These are phyloP conservation scores for Pestalotiopsis sp. DNA, from an alignment of 2,329 filamentous ascomycete genomes.

Conservation along the genomic window DNA sequence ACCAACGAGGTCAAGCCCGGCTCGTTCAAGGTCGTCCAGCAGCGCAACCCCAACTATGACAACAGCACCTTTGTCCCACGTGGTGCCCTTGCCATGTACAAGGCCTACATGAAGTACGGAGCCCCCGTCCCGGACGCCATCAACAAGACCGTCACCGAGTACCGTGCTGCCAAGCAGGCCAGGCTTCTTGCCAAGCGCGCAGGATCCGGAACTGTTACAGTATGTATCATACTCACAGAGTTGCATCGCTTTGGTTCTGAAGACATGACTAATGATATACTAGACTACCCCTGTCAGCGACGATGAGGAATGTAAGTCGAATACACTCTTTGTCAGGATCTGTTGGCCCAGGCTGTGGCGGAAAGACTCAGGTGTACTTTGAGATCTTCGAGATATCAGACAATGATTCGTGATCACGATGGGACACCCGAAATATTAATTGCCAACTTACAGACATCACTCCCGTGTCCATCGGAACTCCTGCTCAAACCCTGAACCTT, in stretches of 20 bases:
- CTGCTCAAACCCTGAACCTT: conserved; percentile 26
- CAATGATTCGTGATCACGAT: neutral
- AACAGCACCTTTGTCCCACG: conserved; percentile 17
- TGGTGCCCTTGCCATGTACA: conserved; percentile 28
- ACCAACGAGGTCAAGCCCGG: conserved; percentile 23
- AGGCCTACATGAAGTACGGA: conserved; percentile 33
- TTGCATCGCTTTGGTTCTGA: conserved; percentile 12
- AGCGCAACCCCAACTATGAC: conserved; percentile 28
- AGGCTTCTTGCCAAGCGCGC: conserved; percentile 18
- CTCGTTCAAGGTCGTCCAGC: conserved; percentile 28
- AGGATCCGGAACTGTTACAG: conserved; percentile 16
- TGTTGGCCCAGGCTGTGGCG: no score
- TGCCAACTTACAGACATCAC: neutral
- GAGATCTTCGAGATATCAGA: neutral
- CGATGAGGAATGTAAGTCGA: neutral
- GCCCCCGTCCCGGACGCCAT: conserved; percentile 26
- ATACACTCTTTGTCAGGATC: no score
- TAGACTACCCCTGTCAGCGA: neutral
- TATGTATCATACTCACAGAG: conserved; percentile 17
- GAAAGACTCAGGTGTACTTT: neutral
- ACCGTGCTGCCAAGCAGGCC: conserved; percentile 18
- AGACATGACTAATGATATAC: neutral
- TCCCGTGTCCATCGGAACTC: conserved; percentile 28
- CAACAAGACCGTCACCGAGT: conserved; percentile 22
- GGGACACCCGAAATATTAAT: neutral